A percentile compares a stretch with the other conserved stretches of the same genome.
Evolutionary conservation across 2,329 filamentous ascomycete species (phyloP).

Genomic region (Scedosporium dehoogii): DNA sequence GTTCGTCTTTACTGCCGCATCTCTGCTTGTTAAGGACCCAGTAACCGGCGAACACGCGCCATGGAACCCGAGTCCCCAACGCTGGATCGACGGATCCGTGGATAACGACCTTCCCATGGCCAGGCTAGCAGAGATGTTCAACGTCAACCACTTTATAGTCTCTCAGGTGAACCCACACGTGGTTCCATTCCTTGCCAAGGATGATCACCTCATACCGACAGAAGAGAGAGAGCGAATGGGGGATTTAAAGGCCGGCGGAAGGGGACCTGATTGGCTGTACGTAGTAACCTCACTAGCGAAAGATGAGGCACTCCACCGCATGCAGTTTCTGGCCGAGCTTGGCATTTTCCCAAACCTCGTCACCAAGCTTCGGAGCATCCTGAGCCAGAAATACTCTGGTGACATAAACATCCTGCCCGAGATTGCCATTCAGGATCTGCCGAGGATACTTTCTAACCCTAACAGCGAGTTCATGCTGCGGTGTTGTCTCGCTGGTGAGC

Average conservation of each 20-base stretch:
- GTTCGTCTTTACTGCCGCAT: constrained; percentile 69
- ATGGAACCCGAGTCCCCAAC: constrained; percentile 78
- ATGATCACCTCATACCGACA: constrained; percentile 46
- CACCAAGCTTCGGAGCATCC: constrained; percentile 68
- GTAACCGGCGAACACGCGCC: constrained; percentile 64
- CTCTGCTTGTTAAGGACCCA: constrained; percentile 76
- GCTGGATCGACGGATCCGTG: constrained; percentile 90
- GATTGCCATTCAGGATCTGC: constrained; percentile 63
- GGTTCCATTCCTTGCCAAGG: constrained; percentile 70
- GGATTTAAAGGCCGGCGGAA: constrained; percentile 16
- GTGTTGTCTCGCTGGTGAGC: constrained; percentile 67
- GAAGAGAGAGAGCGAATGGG: neutral
- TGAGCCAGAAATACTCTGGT: constrained; percentile 86
- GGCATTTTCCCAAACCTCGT: constrained; percentile 71
- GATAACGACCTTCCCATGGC: constrained; percentile 92
- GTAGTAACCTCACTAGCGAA: constrained; percentile 64
- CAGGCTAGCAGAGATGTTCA: constrained; percentile 86
- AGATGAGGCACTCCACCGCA: constrained; percentile 68
- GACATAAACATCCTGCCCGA: constrained; percentile 91
- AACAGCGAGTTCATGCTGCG: constrained; percentile 77
- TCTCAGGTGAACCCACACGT: constrained; percentile 96
- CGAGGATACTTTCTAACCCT: constrained; percentile 72
- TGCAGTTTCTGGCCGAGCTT: constrained; percentile 71
- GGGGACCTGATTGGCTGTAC: constrained; percentile 50
- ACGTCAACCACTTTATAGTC: constrained; percentile 96